Conservation (phyloP, 2,329 filamentous ascomycete species). For the Metarhizium robertsii region DNA sequence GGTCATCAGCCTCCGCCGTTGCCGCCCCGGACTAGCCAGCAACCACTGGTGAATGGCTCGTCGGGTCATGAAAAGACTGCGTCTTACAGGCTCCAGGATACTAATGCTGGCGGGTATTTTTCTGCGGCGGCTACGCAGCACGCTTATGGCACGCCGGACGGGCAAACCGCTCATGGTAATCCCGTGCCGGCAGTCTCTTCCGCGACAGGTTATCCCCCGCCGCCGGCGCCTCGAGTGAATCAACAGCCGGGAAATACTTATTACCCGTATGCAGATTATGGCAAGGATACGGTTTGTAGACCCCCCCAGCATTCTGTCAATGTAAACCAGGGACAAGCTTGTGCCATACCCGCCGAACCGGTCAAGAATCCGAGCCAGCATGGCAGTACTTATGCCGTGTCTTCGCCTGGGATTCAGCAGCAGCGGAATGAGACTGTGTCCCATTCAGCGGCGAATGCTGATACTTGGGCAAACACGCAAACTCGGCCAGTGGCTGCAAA, state of each 20-base stretch:
- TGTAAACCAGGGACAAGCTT: neutral
- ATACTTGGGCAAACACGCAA: neutral
- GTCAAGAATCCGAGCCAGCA: neutral
- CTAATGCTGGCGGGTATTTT: neutral
- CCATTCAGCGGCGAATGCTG: neutral
- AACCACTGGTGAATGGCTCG: neutral
- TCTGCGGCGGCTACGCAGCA: neutral
- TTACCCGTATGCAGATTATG: neutral
- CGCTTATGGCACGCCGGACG: neutral
- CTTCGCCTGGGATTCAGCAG: neutral
- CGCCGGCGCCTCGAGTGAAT: neutral
- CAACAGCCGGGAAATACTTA: neutral
- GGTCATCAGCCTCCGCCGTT: neutral
- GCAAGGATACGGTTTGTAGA: neutral
- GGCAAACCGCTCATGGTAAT: neutral
- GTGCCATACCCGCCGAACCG: neutral
- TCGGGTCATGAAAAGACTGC: neutral
- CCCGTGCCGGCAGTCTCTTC: fast-evolving
- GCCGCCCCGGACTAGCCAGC: neutral
- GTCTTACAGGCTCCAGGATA: neutral
- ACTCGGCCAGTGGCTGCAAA: neutral
- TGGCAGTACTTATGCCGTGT: neutral
- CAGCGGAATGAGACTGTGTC: neutral
- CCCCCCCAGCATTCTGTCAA: neutral
- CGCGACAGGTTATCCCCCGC: neutral